A percentile compares a stretch with the other conserved stretches of the same genome.
Evolutionary conservation across 2,329 filamentous ascomycete genomes (phyloP).

Genomic region (Colletotrichum orbiculare): DNA sequence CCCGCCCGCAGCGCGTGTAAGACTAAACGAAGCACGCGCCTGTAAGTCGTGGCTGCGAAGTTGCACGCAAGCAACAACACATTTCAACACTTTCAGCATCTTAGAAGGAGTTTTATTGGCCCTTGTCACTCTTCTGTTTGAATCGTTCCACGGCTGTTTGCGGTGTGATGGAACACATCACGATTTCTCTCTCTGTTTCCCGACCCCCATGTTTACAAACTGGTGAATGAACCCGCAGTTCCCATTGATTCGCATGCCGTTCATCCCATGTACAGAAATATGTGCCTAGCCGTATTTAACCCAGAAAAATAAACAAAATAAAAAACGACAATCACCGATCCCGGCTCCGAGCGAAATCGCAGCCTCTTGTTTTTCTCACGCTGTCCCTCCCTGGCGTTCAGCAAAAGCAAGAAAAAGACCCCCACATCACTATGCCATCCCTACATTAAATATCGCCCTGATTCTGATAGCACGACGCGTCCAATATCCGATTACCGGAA

Average conservation of each 20-base stretch:
- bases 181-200: slow-evolving; percentile 3
- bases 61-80: background rate
- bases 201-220: slow-evolving; percentile 8
- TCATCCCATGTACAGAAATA: too few species aligned
- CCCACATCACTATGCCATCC: too few species aligned
- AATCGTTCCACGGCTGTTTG: background rate
- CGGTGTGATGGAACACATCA: background rate
- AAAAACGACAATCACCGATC: too few species aligned
- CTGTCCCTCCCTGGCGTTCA: too few species aligned
- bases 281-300: too few species aligned
- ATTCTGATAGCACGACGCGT: too few species aligned
- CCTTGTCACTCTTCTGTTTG: background rate
- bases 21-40: slow-evolving; percentile 7
- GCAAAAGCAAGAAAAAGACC: too few species aligned
- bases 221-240: slow-evolving; percentile 2
- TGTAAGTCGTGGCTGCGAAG: background rate
- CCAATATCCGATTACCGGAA: too few species aligned
- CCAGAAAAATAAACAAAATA: too few species aligned
- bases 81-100: slow-evolving; percentile 8
- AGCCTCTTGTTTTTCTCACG: too few species aligned
- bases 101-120: background rate
- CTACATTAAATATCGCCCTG: too few species aligned
- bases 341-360: too few species aligned
- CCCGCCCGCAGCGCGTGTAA: slow-evolving; percentile 3
- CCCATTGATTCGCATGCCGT: background rate